phyloP scores from a whole-genome alignment of 106 monocot species.

The Phalaenopsis aphrodite region DNA sequence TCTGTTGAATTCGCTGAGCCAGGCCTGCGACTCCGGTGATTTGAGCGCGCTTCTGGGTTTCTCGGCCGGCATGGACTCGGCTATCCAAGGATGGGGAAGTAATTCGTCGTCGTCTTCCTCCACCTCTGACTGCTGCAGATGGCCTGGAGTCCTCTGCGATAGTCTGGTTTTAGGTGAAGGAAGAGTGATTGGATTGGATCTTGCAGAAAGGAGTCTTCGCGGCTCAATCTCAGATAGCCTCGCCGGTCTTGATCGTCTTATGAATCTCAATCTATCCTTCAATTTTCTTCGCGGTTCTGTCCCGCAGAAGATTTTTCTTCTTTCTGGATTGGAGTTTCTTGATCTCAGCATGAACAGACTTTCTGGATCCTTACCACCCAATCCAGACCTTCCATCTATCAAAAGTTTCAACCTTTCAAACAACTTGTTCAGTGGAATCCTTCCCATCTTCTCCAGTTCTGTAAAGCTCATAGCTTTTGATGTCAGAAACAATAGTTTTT shows the following conservation, averaged over 20 bases:
- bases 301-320: conserved; percentile 30
- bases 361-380: conserved; percentile 25
- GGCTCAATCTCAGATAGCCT: conserved; percentile 30
- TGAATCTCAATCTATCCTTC: conserved; percentile 30
- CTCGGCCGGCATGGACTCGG: conserved; percentile 3
- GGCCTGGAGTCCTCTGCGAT: conserved; percentile 14
- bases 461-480: conserved; percentile 16
- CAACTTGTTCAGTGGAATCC: conserved; percentile 44
- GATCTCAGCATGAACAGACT: conserved; percentile 55
- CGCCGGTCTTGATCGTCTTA: conserved; percentile 23
- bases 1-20: not conserved
- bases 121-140: conserved; percentile 13
- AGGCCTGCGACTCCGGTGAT: conserved; percentile 8
- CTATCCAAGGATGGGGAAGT: conserved; percentile 11
- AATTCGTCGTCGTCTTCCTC: conserved; percentile 6
- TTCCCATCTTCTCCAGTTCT: conserved; percentile 25
- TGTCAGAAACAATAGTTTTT: conserved; percentile 4
- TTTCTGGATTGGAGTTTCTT: conserved; percentile 31
- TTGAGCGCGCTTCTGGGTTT: conserved; percentile 15
- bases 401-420: conserved; percentile 50
- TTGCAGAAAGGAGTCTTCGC: conserved; percentile 22
- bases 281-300: conserved; percentile 33
- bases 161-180: not conserved
- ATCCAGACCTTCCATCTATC: conserved; percentile 26
- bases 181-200: conserved; percentile 46